These are phyloP conservation scores for Bolboschoenoplectus hybrid DNA, from an alignment of 202 grass and related monocot species.

Conservation along the genomic window DNA sequence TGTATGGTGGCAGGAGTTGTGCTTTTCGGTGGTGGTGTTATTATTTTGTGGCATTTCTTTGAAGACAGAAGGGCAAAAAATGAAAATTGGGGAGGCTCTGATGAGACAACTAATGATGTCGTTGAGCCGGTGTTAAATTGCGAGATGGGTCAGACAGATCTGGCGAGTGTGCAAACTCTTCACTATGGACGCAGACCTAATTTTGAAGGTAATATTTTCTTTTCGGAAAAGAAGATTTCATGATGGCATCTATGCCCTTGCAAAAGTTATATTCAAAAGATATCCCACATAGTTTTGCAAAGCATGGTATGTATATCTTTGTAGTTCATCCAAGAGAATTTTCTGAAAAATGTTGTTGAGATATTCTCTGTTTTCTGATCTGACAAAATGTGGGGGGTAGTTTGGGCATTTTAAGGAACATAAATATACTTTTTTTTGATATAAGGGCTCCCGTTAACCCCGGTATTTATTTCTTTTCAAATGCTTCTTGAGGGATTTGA, in stretches of 20 bases:
- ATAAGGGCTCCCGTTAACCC: too few relatives aligned
- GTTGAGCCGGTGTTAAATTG: background rate
- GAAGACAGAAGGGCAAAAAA: constrained; percentile 52
- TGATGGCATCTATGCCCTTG: background rate
- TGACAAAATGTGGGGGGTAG: background rate
- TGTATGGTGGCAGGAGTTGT: constrained; percentile 71
- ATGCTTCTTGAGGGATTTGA: too few relatives aligned
- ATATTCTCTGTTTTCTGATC: background rate
- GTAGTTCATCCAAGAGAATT: background rate
- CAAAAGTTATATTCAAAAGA: constrained; percentile 3
- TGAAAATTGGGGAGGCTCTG: constrained; percentile 37
- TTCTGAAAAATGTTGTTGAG: background rate
- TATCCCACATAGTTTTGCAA: background rate
- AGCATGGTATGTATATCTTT: background rate
- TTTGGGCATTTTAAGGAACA: background rate
- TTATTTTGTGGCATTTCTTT: constrained; percentile 71
- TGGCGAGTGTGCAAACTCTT: constrained; percentile 55
- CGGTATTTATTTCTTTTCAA: too few relatives aligned
- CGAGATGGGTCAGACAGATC: constrained; percentile 26
- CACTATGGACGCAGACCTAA: constrained; percentile 79
- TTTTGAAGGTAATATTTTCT: constrained; percentile 69
- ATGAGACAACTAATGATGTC: background rate
- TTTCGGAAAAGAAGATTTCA: background rate
- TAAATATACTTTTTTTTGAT: background rate
- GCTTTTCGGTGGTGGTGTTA: constrained; percentile 62